phyloP scores from a whole-genome alignment of 2,329 filamentous ascomycete genomes.

The Westerdykella aurantiaca region DNA sequence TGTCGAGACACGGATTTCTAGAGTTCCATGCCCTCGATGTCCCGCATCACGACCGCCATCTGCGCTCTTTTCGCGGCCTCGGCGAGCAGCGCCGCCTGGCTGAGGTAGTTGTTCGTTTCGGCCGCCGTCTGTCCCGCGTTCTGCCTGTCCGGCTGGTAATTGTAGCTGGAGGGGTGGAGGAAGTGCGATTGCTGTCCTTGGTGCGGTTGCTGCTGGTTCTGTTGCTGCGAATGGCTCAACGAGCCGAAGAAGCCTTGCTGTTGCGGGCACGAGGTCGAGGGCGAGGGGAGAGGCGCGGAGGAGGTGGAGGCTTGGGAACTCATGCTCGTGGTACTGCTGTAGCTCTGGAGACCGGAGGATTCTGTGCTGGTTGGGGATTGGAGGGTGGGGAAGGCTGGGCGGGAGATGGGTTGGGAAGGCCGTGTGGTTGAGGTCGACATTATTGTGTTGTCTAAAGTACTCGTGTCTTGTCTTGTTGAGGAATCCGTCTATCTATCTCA shows the following conservation, averaged over 20 bases:
- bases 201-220: slow-evolving; percentile 21
- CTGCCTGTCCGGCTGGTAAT: slow-evolving; percentile 32
- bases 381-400: slow-evolving; percentile 34
- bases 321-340: slow-evolving; percentile 38
- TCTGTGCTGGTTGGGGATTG: slow-evolving; percentile 25
- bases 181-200: slow-evolving; percentile 17
- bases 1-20: slow-evolving; percentile 7
- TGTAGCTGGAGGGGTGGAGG: slow-evolving; percentile 13
- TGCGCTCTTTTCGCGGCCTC: slow-evolving; percentile 92
- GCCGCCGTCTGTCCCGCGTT: slow-evolving; percentile 33
- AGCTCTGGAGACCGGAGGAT: slow-evolving; percentile 37
- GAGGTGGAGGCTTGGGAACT: slow-evolving; percentile 30
- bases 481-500: too few species aligned
- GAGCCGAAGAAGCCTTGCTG: slow-evolving; percentile 31
- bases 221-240: slow-evolving; percentile 22
- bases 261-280: slow-evolving; percentile 28
- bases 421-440: slow-evolving; percentile 14
- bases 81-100: slow-evolving; percentile 78
- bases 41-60: slow-evolving; percentile 80
- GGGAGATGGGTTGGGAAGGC: slow-evolving; percentile 8
- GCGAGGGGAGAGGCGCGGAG: slow-evolving; percentile 30
- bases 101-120: slow-evolving; percentile 59
- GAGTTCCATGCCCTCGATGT: slow-evolving; percentile 69
- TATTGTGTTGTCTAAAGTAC: slow-evolving; percentile 1
- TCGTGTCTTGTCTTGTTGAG: not conserved